Percentiles rank a stretch among this genome's conserved stretches.
Evolutionary conservation across 768 basidiomycete species (phyloP).

Genomic region (Phylloporus sp.): DNA sequence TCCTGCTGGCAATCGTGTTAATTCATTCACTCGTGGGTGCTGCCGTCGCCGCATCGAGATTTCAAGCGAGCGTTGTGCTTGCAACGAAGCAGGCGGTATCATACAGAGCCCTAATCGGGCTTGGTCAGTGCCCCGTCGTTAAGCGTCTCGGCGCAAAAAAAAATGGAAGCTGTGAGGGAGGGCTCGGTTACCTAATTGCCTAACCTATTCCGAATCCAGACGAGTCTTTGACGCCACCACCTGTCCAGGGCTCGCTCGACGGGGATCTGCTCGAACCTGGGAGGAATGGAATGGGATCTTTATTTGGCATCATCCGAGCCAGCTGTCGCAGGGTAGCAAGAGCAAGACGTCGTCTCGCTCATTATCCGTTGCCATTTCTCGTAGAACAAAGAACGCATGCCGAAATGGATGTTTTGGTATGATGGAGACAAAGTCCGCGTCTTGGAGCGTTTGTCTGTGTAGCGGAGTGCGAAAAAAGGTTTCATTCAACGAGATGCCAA

Average conservation of each 20-base stretch:
- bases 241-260: constrained; percentile 20
- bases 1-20: constrained; percentile 17
- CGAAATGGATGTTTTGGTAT: constrained; percentile 8
- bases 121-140: constrained; percentile 11
- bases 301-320: constrained; percentile 11
- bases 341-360: constrained; percentile 13
- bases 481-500: constrained; percentile 8
- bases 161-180: constrained; percentile 25
- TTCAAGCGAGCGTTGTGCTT: constrained; percentile 11
- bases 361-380: neutral
- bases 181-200: constrained; percentile 22
- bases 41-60: constrained; percentile 18
- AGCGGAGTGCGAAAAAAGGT: constrained; percentile 16
- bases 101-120: constrained; percentile 10
- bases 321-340: constrained; percentile 1
- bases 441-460: neutral
- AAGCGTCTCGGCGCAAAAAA: constrained; percentile 24
- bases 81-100: constrained; percentile 18
- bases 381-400: constrained; percentile 10
- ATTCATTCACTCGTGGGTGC: constrained; percentile 18
- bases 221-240: constrained; percentile 8
- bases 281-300: constrained; percentile 2
- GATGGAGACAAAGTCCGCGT: constrained; percentile 14
- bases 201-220: constrained; percentile 6
- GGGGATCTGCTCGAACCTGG: constrained; percentile 22